Evolutionary conservation across 192 early-diverging fungal genomes (phyloP), one percentile per base, ranked within the genome.

Genomic region (Coemansia sp.): DNA sequence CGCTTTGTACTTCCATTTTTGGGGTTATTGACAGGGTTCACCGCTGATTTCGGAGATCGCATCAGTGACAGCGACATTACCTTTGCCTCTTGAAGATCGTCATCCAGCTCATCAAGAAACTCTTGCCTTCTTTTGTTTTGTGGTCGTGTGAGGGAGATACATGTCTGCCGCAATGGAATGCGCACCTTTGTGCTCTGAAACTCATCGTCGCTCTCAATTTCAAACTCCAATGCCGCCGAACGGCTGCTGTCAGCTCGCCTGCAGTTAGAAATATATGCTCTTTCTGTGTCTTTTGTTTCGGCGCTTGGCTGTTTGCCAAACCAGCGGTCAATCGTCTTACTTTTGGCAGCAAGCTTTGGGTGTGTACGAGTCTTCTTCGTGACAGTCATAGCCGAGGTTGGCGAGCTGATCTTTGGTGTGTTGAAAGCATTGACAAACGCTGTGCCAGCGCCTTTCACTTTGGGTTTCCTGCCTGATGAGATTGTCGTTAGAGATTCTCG

Each of bases 21-120:
- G 11, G 14, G 9, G 11, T 33, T 48, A 25, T 11, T 25, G 8
- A 10, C 15, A 31, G 30, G n/a, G 29, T 19, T 31, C 4, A 14
- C 9, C 10, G 41, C 61, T 28, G 40, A 23, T 30, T 61, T 55
- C 0, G 64, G 36, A 4, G 48, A 25, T 6, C 68, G 68, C 48
- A 62, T 62, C 27, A 77, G 60, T 19, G 74, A 77, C 19, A 77
- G 40, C 4, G 74, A 77, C 37, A 77, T 25, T 33, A 68, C 68
- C 65, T 77, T 77, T 34, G 74, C 74, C 30, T 64, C 68, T n/a
- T 67, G 67, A 25, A 77, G 61, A 14, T 77, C 74, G 17, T 71
- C 64, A 33, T 71, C 74, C 50, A 77, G 25, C 37, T 77, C 68
- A 25, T 77, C 74, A 9, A 77, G 53, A 22, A 67, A 61, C 50